These are phyloP conservation scores for Ceratocystis alfenasii DNA, from an alignment of 2,329 filamentous ascomycete genomes.

Conservation along the genomic window DNA sequence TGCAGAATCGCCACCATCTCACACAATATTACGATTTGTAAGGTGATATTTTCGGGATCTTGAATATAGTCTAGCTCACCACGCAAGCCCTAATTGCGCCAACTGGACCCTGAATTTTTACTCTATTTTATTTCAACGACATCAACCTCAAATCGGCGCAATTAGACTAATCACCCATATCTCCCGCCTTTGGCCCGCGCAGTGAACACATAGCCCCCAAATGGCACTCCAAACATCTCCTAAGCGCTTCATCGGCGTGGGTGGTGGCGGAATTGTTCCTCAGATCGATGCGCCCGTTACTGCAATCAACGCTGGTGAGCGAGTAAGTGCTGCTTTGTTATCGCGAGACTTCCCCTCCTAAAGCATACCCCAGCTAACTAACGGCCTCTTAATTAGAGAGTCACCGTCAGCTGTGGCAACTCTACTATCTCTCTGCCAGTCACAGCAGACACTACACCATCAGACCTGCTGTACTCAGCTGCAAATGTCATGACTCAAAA, in stretches of 20 bases:
- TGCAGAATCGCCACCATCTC: too few relatives aligned
- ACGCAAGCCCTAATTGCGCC: background rate
- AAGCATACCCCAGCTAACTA: conserved; percentile 10
- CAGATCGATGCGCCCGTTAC: conserved; percentile 65
- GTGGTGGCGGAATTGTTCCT: conserved; percentile 37
- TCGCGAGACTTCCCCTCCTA: background rate
- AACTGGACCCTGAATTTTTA: conserved; percentile 1
- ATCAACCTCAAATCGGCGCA: conserved; percentile 9
- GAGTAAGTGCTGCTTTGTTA: conserved; percentile 41
- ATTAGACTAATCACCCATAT: too few relatives aligned
- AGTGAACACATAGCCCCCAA: conserved; percentile 18
- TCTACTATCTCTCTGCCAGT: conserved; percentile 60
- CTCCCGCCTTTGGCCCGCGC: conserved; percentile 22
- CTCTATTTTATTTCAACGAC: background rate
- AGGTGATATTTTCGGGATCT: background rate
- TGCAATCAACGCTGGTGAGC: conserved; percentile 66
- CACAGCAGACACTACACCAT: conserved; percentile 58
- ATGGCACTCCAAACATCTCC: conserved; percentile 24
- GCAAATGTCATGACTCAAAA: conserved; percentile 49
- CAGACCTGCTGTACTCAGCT: conserved; percentile 59
- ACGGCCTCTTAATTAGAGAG: conserved; percentile 37
- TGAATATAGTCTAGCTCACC: background rate
- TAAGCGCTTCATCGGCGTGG: conserved; percentile 33
- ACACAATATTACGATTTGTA: background rate
- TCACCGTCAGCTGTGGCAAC: conserved; percentile 61